Evolutionary conservation across 1,139 yeast species (phyloP).

Genomic region (Yamadazyma atlantica): DNA sequence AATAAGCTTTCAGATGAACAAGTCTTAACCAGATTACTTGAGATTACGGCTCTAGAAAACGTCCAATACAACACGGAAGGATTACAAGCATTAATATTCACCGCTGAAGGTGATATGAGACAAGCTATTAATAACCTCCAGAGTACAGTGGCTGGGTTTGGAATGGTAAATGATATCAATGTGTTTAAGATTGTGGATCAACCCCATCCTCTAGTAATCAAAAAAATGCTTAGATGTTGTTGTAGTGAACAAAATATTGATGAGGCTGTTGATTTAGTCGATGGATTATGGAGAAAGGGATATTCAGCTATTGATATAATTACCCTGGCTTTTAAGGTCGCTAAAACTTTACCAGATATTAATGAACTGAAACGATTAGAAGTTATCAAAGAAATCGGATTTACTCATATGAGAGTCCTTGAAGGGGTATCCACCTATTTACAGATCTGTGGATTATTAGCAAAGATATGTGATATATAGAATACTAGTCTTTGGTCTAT

Average conservation of each 20-base stretch:
- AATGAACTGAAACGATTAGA: slow-evolving; percentile 70
- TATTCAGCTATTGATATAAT: slow-evolving; percentile 93
- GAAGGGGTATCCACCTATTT: slow-evolving; percentile 91
- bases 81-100: slow-evolving; percentile 86
- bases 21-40: slow-evolving; percentile 72
- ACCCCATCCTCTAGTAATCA: slow-evolving; percentile 89
- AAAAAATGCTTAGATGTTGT: slow-evolving; percentile 62
- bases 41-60: slow-evolving; percentile 67
- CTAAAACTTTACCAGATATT: slow-evolving; percentile 69
- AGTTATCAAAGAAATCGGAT: slow-evolving; percentile 81
- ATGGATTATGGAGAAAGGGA: slow-evolving; percentile 81
- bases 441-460: slow-evolving; percentile 81
- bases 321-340: slow-evolving; percentile 84
- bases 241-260: slow-evolving; percentile 49
- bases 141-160: slow-evolving; percentile 92
- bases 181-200: slow-evolving; percentile 95
- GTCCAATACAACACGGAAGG: slow-evolving; percentile 89
- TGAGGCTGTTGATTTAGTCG: slow-evolving; percentile 64
- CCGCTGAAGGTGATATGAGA: slow-evolving; percentile 99
- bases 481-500: neutral
- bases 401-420: slow-evolving; percentile 84
- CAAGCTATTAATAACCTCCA: slow-evolving; percentile 95
- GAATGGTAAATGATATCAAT: slow-evolving; percentile 82
- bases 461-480: slow-evolving; percentile 49
- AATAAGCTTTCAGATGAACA: slow-evolving; percentile 81